Base-by-base conservation (phyloP, 306 rosid species). In the Quercus variabilis region DNA sequence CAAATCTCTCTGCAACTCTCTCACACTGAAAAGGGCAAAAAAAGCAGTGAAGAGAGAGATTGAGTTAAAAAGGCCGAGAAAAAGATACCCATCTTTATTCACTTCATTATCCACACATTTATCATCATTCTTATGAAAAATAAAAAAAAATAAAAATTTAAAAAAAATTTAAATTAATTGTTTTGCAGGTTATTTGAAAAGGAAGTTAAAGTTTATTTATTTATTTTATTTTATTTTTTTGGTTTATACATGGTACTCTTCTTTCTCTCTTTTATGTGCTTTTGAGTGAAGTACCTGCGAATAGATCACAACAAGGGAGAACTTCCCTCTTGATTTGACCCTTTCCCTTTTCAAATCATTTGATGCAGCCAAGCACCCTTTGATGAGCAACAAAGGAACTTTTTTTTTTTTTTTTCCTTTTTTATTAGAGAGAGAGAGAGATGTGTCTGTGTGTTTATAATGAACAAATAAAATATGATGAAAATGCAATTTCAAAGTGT, bases 61-160 rank as follows among this genome's bases (percentile, higher is more conserved):
- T 65, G 83, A 73, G 74, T 84, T 85, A 76, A 89, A 87, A 76
- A 88, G 84, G 86, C 72, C 35, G 26, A 60, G 70, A 81, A 83
- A 90, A 92, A 90, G 93, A 92, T 82, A 82, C 86, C 92, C 89
- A 68, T 92, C 92, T 89, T 92, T 91, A 80, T 84, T 86, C 91
- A 84, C 78, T 64, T 71, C 88, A 91, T 86, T 91, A 89, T 91
- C 87, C 90, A 85, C 86, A 78, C 88, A 86, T 81, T 83, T 72
- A 77, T 82, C 38, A 8, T 72, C 54, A 80, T 79, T 78, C 69
- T 52, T 64, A 67, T 15, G 1, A 0, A 2, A 65, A 79, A 13
- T n/a, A 21, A 20, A 38, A 38, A 38, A 38, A 41, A 38, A 38
- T 11, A 7, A 7, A 41, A 41, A 41, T 41, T 23, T 0, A 23